Percentiles rank a stretch among this genome's conserved stretches.
Conservation (phyloP, 371 early-diverging fungal species). For the Zychaea mexicana region DNA sequence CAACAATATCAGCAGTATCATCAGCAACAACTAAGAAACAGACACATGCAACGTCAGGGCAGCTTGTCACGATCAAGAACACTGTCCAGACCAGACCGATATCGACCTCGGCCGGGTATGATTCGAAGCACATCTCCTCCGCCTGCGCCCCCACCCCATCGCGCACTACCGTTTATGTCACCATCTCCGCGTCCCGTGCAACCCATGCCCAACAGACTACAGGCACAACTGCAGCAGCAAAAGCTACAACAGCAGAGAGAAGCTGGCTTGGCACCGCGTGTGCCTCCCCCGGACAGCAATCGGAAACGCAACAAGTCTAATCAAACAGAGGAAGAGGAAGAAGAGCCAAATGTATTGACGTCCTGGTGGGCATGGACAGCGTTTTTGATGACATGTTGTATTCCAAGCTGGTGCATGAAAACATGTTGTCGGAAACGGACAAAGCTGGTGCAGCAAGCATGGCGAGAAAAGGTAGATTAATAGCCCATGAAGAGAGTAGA, state of each 20-base stretch:
- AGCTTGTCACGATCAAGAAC: constrained; percentile 38
- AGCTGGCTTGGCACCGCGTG: constrained; percentile 8
- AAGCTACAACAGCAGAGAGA: constrained; percentile 26
- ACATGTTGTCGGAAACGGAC: constrained; percentile 46
- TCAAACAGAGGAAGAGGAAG: constrained; percentile 26
- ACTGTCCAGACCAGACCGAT: constrained; percentile 48
- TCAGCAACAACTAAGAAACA: constrained; percentile 8
- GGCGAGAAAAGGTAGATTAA: constrained; percentile 72
- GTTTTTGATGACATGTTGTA: constrained; percentile 53
- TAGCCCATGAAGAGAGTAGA: too few species aligned
- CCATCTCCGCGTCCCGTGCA: constrained; percentile 7
- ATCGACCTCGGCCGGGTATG: constrained; percentile 47
- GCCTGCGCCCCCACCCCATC: not conserved
- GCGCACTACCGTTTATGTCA: constrained; percentile 1
- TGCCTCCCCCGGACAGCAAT: constrained; percentile 11
- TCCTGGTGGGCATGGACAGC: constrained; percentile 57
- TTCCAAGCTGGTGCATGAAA: constrained; percentile 53
- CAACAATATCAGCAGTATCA: constrained; percentile 7
- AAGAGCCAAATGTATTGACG: constrained; percentile 45
- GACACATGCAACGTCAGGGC: not conserved
- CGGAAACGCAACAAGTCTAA: not conserved
- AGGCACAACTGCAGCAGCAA: constrained; percentile 45
- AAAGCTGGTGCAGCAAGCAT: constrained; percentile 59
- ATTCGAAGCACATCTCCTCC: constrained; percentile 40
- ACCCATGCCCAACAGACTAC: constrained; percentile 40